Conservation (phyloP, 176 grass and related monocot species). For the Tillandsia leiboldiana region DNA sequence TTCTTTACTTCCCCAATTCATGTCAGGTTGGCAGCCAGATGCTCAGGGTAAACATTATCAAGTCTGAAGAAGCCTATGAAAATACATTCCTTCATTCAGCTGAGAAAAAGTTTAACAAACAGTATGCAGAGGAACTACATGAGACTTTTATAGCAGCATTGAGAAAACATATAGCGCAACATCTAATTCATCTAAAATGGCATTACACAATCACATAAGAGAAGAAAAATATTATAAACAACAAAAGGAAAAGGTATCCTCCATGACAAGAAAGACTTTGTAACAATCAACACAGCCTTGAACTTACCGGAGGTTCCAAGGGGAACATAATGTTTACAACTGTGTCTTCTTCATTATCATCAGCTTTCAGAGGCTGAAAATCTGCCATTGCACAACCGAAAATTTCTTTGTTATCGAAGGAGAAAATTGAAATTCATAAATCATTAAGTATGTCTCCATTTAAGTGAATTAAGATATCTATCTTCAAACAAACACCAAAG, state of each 20-base stretch:
- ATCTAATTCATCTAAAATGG: not conserved
- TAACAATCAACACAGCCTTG: not conserved
- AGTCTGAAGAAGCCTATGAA: not conserved
- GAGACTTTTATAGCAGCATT: too few species aligned
- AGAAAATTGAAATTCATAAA: not conserved
- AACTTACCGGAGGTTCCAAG: slow-evolving; percentile 61
- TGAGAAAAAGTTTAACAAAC: too few species aligned
- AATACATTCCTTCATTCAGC: too few species aligned
- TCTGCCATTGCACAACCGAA: slow-evolving; percentile 32
- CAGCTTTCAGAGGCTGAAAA: slow-evolving; percentile 58
- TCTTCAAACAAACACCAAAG: too few species aligned
- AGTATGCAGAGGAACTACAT: too few species aligned
- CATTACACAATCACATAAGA: not conserved
- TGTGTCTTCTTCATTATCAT: slow-evolving; percentile 76
- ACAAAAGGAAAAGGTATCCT: not conserved
- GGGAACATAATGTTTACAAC: slow-evolving; percentile 81
- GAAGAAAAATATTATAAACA: not conserved
- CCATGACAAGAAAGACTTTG: not conserved
- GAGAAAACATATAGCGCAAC: too few species aligned
- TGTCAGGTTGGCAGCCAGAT: not conserved
- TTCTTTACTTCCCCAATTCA: not conserved
- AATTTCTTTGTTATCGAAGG: not conserved
- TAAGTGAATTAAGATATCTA: not conserved
- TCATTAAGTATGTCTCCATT: not conserved
- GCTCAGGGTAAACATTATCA: not conserved